These are phyloP conservation scores for Termitomyces sp. DNA, from an alignment of 1,284 basidiomycete genomes.

Conservation along the genomic window DNA sequence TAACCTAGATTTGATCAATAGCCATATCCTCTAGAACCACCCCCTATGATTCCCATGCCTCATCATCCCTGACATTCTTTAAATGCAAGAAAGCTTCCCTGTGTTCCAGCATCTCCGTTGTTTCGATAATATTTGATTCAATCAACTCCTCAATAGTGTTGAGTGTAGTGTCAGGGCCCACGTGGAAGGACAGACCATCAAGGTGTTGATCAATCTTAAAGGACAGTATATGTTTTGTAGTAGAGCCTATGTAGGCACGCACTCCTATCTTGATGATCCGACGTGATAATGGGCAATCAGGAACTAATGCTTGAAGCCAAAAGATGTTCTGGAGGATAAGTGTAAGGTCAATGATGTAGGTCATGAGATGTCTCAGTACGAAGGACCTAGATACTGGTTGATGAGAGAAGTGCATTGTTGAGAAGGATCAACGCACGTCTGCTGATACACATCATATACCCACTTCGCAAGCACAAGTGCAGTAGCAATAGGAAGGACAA, in stretches of 20 bases:
- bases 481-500: constrained; percentile 23
- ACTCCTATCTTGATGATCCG: constrained; percentile 13
- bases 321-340: constrained; percentile 16
- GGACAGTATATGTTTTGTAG: constrained; percentile 7
- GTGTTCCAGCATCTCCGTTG: constrained; percentile 9
- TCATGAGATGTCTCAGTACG: constrained; percentile 15
- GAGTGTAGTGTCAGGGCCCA: constrained; percentile 13
- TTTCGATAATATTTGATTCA: constrained; percentile 8
- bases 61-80: not conserved
- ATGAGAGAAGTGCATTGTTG: not conserved
- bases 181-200: not conserved
- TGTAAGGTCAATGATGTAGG: constrained; percentile 16
- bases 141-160: constrained; percentile 9
- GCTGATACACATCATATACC: constrained; percentile 18
- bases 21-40: not conserved
- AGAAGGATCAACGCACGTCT: constrained; percentile 14
- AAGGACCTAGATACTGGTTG: not conserved
- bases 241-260: constrained; percentile 9
- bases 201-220: constrained; percentile 13
- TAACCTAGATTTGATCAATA: not conserved
- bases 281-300: constrained; percentile 7
- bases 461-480: constrained; percentile 19
- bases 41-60: constrained; percentile 6
- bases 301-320: constrained; percentile 13
- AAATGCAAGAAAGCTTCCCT: not conserved